Base-by-base conservation (phyloP, 345 rosid species). In the Brassica juncea region DNA sequence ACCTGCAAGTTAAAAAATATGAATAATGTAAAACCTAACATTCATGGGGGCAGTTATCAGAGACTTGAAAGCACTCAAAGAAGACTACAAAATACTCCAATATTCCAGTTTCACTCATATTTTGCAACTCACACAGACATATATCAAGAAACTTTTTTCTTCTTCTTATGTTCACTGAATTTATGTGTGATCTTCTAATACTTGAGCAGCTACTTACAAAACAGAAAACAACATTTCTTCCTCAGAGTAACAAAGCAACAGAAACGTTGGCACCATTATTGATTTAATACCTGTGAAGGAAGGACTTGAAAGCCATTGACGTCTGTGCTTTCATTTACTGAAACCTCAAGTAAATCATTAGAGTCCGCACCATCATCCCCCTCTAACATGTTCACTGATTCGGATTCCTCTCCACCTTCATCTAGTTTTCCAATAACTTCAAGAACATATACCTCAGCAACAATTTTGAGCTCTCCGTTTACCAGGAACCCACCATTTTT, bases 371-470 rank as follows among this genome's bases (percentile, higher is more conserved):
- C 21, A 63, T 3, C 25, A 21, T 67, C 71, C 31, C 34, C 66
- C 37, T 44, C 37, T 31, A 3, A 2, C 30, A 8, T 28, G 6
- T 3, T 30, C 10, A 14, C 10, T 25, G 70, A 5, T 42, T 28
- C 23, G 58, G 16, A 15, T 9, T 14, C 35, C 70, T 58, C 62
- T 15, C 47, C 65, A 0, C n/a, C 3, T 58, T 9, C 23, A 8
- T 58, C 72, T 12, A 35, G 25, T 35, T 35, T 58, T 0, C 66
- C 77, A 27, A 63, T 16, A 42, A 30, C 70, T 16, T 61, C 62
- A 28, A 73, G 31, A 42, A 68, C 69, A 2, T 60, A 10, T 72
- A 92, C 88, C 82, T 91, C 92, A 72, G 89, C 94, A 85, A 87
- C 92, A 72, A 92, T 75, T 6, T 84, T 65, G 67, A 87, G 83